phyloP scores from a whole-genome alignment of 1,284 basidiomycete species.

The Ganoderma lingzhi region DNA sequence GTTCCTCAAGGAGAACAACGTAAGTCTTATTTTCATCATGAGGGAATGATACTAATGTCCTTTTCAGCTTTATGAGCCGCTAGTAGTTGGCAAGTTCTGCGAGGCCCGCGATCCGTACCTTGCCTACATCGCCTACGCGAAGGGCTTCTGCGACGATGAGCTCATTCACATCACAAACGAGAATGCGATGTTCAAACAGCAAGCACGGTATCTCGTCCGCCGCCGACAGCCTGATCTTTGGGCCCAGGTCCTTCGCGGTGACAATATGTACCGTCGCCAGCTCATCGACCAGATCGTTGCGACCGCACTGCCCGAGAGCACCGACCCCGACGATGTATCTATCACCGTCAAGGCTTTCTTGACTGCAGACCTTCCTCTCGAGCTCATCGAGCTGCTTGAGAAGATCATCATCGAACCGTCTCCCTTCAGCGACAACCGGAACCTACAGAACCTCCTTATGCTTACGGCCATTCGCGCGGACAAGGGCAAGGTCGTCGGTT shows the following conservation, averaged over 20 bases:
- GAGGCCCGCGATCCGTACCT: conserved; percentile 98
- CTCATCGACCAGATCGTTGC: conserved; percentile 97
- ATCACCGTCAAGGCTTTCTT: conserved; percentile 99
- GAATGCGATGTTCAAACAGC: conserved; percentile 99
- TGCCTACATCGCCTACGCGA: conserved; percentile 99
- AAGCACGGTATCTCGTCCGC: conserved; percentile 98
- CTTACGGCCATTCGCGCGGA: conserved; percentile 97
- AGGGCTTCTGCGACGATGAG: conserved; percentile 99
- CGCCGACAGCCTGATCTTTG: conserved; percentile 96
- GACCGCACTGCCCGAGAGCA: conserved; percentile 96
- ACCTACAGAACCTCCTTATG: conserved; percentile 93
- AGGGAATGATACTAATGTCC: conserved; percentile 12
- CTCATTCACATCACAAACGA: conserved; percentile 98
- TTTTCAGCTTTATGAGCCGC: conserved; percentile 88
- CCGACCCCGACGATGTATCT: conserved; percentile 98
- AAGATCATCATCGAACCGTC: conserved; percentile 99
- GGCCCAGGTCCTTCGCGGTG: conserved; percentile 92
- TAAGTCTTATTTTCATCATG: conserved; percentile 46
- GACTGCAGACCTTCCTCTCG: conserved; percentile 95
- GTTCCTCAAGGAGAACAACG: conserved; percentile 99
- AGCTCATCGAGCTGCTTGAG: conserved; percentile 97
- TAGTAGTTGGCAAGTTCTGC: conserved; percentile 99
- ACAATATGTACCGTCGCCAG: conserved; percentile 93
- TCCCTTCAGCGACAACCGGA: conserved; percentile 97
- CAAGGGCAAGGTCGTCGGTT: conserved; percentile 98